Percentiles rank a stretch among this genome's conserved stretches.
phyloP scores from a whole-genome alignment of 768 basidiomycete species.

The Epithele typhae region DNA sequence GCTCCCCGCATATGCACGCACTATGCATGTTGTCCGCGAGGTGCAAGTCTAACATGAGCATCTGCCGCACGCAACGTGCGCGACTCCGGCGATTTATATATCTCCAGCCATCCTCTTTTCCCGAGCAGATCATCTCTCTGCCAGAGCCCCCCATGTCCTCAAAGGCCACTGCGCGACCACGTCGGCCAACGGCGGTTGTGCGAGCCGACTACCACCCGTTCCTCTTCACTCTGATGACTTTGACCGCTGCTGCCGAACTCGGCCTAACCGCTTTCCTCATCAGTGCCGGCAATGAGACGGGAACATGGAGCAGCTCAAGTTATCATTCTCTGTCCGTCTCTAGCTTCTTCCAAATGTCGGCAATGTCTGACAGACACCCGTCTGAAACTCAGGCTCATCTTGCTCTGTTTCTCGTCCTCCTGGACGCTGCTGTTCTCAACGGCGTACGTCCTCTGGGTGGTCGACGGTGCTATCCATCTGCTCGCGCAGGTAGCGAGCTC shows the following conservation, averaged over 20 bases:
- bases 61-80: too few relatives aligned
- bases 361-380: constrained; percentile 11
- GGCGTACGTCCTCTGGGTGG: constrained; percentile 68
- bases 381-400: constrained; percentile 44
- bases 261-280: constrained; percentile 73
- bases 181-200: constrained; percentile 6
- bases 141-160: too few relatives aligned
- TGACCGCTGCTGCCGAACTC: constrained; percentile 67
- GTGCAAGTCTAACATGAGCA: constrained; percentile 8
- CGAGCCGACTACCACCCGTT: constrained; percentile 26
- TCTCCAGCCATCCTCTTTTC: background rate
- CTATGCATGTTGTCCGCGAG: constrained; percentile 16
- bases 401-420: constrained; percentile 25
- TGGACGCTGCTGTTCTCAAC: constrained; percentile 75
- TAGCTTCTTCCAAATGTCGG: constrained; percentile 1
- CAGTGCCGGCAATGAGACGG: constrained; percentile 57
- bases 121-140: background rate
- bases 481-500: constrained; percentile 79
- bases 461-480: constrained; percentile 60
- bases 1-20: too few relatives aligned
- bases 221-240: constrained; percentile 50
- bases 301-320: constrained; percentile 54
- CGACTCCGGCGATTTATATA: constrained; percentile 6
- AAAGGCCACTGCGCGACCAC: constrained; percentile 15
- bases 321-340: constrained; percentile 61